Percentiles rank a stretch among this genome's conserved stretches.
phyloP scores from a whole-genome alignment of 495 filamentous ascomycete genomes.

The Glarea lozoyensis region DNA sequence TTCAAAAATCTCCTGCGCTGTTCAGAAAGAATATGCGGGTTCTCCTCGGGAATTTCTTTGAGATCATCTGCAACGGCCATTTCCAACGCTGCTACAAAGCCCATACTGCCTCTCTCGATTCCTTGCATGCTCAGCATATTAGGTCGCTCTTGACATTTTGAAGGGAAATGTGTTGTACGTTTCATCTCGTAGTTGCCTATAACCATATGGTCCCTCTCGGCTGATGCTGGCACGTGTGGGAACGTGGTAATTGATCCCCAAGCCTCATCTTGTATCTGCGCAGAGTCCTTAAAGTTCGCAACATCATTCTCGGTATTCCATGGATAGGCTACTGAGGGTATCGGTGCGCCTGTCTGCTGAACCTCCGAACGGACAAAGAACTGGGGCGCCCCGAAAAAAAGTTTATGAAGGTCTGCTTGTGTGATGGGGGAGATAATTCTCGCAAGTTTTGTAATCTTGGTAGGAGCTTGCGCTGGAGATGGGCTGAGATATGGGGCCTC shows the following conservation, averaged over 20 bases:
- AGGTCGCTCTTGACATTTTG: constrained; percentile 47
- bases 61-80: constrained; percentile 54
- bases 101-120: constrained; percentile 63
- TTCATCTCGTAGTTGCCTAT: constrained; percentile 20
- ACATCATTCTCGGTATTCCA: constrained; percentile 57
- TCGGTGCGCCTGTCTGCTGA: constrained; percentile 37
- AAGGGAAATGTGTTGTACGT: constrained; percentile 47
- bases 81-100: constrained; percentile 67
- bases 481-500: not conserved
- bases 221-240: constrained; percentile 32
- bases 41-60: constrained; percentile 40
- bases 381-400: constrained; percentile 72
- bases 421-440: constrained; percentile 50
- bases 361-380: constrained; percentile 51
- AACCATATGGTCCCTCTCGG: constrained; percentile 20
- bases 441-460: constrained; percentile 28
- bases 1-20: constrained; percentile 41
- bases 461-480: not conserved
- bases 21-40: constrained; percentile 29
- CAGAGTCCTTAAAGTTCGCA: constrained; percentile 54
- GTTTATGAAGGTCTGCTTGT: constrained; percentile 52
- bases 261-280: constrained; percentile 44
- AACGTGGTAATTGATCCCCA: constrained; percentile 43
- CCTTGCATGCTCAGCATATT: constrained; percentile 71
- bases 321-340: constrained; percentile 60